These are phyloP conservation scores for Castanopsis chinensis DNA, from an alignment of 306 rosid genomes.

Conservation along the genomic window DNA sequence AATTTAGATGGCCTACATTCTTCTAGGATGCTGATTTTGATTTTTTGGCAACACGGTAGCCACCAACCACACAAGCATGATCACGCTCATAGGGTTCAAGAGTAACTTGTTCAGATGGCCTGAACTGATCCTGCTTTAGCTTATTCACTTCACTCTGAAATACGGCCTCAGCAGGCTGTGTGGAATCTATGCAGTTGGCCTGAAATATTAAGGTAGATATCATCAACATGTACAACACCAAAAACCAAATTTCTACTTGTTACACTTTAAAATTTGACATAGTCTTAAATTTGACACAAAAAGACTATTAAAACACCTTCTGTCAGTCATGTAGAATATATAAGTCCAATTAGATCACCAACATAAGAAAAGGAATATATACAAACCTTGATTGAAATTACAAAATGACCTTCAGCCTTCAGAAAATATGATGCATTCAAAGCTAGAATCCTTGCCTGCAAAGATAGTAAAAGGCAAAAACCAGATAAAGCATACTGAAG, in stretches of 20 bases:
- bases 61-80: constrained; percentile 92
- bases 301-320: too few relatives aligned
- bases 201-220: constrained; percentile 6
- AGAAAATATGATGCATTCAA: constrained; percentile 86
- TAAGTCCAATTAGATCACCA: too few relatives aligned
- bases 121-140: constrained; percentile 81
- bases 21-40: constrained; percentile 33
- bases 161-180: constrained; percentile 73
- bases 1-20: too few relatives aligned
- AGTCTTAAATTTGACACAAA: background rate
- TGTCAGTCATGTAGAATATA: too few relatives aligned
- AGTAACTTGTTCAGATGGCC: constrained; percentile 84
- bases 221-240: background rate
- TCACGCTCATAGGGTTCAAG: constrained; percentile 92
- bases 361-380: too few relatives aligned
- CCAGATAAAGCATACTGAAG: too few relatives aligned
- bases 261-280: background rate
- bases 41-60: constrained; percentile 69
- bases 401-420: constrained; percentile 87
- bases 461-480: background rate
- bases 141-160: constrained; percentile 77
- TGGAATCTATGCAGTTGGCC: constrained; percentile 95
- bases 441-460: constrained; percentile 82
- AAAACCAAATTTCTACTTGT: background rate
- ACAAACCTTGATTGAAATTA: constrained; percentile 89